These are phyloP conservation scores for Cubamyces sp. DNA, from an alignment of 768 basidiomycete species.

Conservation along the genomic window DNA sequence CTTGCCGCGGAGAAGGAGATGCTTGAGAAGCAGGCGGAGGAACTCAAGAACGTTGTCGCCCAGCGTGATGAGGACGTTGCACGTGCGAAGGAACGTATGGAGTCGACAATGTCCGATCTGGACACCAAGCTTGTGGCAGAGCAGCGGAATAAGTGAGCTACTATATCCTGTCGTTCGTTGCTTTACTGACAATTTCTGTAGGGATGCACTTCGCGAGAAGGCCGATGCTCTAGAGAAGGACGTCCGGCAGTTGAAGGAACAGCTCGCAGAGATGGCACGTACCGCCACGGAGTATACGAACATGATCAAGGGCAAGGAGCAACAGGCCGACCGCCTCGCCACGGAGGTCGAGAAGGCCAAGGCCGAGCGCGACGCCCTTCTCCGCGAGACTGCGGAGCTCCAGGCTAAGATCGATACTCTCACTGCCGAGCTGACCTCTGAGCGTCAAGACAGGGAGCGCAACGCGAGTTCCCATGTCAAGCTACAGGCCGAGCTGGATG, in stretches of 20 bases:
- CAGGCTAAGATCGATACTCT: conserved; percentile 71
- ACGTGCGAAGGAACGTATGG: conserved; percentile 76
- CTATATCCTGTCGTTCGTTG: neutral
- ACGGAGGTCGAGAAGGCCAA: conserved; percentile 58
- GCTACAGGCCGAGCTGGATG: conserved; percentile 83
- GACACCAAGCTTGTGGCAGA: conserved; percentile 74
- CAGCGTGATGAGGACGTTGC: conserved; percentile 83
- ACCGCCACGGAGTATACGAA: conserved; percentile 75
- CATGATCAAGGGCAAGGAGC: conserved; percentile 79
- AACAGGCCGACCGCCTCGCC: conserved; percentile 59
- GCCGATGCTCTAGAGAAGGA: conserved; percentile 67
- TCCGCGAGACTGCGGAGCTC: conserved; percentile 68
- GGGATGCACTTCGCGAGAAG: conserved; percentile 66
- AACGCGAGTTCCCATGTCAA: conserved; percentile 52
- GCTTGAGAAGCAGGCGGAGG: conserved; percentile 66
- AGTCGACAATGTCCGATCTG: conserved; percentile 63
- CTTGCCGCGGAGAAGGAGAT: conserved; percentile 63
- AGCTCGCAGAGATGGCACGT: conserved; percentile 76
- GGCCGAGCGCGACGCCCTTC: conserved; percentile 54
- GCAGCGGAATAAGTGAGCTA: conserved; percentile 60
- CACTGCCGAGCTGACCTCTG: conserved; percentile 61
- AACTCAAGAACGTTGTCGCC: conserved; percentile 65
- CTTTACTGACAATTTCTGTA: conserved; percentile 34
- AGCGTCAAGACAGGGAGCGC: conserved; percentile 58
- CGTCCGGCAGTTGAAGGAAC: conserved; percentile 71